Evolutionary conservation across 2,329 filamentous ascomycete species (phyloP), one percentile per base, ranked within the genome.

Genomic region (Beauveria rudraprayagi): DNA sequence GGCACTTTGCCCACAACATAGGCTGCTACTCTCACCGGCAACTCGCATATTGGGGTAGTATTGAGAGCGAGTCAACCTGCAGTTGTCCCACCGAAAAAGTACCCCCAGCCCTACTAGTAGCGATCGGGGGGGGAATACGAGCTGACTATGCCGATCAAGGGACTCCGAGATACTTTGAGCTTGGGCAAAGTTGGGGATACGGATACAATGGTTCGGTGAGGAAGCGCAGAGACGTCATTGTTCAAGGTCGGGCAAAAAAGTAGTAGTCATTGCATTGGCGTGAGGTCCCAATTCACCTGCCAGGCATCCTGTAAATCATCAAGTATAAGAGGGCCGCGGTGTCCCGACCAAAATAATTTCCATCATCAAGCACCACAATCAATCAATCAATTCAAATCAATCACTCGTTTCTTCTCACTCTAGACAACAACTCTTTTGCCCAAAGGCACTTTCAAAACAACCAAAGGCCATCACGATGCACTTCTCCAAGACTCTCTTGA

Each of bases 401-500:
- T 6, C 43, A n/a, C 24, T 46, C 41, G 19, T 47, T 43, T 48
- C 17, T 47, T 17, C 40, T 19, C 5, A 43, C 22, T 16, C n/a
- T 22, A 9, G 6, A 43, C 47, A 34, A 43, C 34, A 48, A 41
- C 59, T 28, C 59, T 28, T 61, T 61, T 43, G 28, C 56, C 61
- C 63, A 11, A 53, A 52, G 10, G 62, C 17, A 62, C 40, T 57
- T 9, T n/a, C 44, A 57, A 48, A 8, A 8, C 60, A 44, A 54
- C 63, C 24, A 60, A 65, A 43, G 30, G 8, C 68, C 63, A 60
- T 64, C 66, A 77, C 54, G 41, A 80, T 80, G 77, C 75, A 78
- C 67, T 69, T 79, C 72, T 73, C 75, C 64, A 70, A 71, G 66
- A 65, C 74, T 62, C 67, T 77, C 65, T 60, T 76, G 62, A 66